Conservation (phyloP, 169 alveolate species). For the Condylostoma magnum region DNA sequence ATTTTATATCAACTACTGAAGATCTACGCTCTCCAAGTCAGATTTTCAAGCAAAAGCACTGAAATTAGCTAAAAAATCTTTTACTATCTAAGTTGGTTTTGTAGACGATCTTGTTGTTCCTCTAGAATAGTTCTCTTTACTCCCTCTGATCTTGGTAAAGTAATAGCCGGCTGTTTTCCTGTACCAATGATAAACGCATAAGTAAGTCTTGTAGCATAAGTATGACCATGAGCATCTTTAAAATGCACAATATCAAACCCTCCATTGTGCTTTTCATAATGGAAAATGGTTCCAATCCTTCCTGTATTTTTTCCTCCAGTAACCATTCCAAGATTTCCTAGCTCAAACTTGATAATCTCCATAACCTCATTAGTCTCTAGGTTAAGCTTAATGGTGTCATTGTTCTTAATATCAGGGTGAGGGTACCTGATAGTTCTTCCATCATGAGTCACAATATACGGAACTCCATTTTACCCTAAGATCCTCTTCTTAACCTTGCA, state of each 20-base stretch:
- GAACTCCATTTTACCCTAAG: constrained; percentile 95
- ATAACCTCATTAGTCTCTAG: constrained; percentile 93
- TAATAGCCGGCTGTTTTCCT: constrained; percentile 91
- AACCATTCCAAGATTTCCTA: constrained; percentile 93
- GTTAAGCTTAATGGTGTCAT: constrained; percentile 96
- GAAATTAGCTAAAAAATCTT: no score
- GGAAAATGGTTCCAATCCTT: constrained; percentile 96
- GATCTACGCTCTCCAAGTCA: no score
- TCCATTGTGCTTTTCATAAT: constrained; percentile 96
- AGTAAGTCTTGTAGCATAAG: constrained; percentile 95
- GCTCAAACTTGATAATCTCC: constrained; percentile 93
- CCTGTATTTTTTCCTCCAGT: constrained; percentile 99
- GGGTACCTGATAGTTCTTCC: constrained; percentile 98
- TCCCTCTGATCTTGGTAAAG: constrained; percentile 94
- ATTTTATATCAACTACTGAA: no score
- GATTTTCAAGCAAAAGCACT: no score
- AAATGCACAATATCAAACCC: constrained; percentile 96
- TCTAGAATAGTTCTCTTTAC: constrained; percentile 87
- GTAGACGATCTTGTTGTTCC: no score
- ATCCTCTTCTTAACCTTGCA: constrained; percentile 93
- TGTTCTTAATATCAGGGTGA: constrained; percentile 96
- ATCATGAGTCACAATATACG: constrained; percentile 97
- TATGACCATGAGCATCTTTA: constrained; percentile 92
- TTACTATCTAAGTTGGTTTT: constrained; percentile 69
- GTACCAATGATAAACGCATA: constrained; percentile 97